Evolutionary conservation across 768 basidiomycete genomes (phyloP), one percentile per base, ranked within the genome.

Genomic region (Rhizopogon vesiculosus): DNA sequence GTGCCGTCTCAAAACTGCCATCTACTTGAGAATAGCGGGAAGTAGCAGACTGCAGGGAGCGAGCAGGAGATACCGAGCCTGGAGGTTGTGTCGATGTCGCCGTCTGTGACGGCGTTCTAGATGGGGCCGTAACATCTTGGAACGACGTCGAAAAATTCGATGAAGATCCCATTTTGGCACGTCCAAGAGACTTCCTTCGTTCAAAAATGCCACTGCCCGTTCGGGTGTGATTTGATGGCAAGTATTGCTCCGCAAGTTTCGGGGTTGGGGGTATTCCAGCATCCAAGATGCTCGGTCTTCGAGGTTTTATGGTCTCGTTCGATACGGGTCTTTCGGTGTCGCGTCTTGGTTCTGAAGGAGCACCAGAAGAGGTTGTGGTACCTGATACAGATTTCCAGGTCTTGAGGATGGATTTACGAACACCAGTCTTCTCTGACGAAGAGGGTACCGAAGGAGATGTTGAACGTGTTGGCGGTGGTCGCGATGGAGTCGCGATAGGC

Each of bases 321-420:
- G 69, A 66, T 10, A 68, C 67, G 1, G 65, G 65, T 57, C 73
- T 73, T 59, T 77, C 80, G 42, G 73, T 62, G 62, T 73, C 74
- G 60, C 69, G 63, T 35, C 74, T 72, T 46, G 67, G 64, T 49
- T 77, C 73, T 15, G 64, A 59, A 45, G 72, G 70, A 7, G 65
- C 56, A 55, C 66, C 71, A 22, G 71, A 60, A 58, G 41, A 68
- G 56, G 62, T 54, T 49, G 64, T 41, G 29, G 65, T 64, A 5
- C 72, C 69, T 9, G 78, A 72, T 6, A 76, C 69, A 13, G 79
- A 76, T 65, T 82, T 85, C 80, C 80, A 82, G 9, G 76, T 73
- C 66, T 89, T 88, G 60, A 89, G 68, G 56, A 90, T 89, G 10
- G 88, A 90, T 73, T 87, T 89, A 42, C 84, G 81, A 48, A 74